Evolutionary conservation across 345 rosid species (phyloP).

Genomic region (Syzygium aromaticum): DNA sequence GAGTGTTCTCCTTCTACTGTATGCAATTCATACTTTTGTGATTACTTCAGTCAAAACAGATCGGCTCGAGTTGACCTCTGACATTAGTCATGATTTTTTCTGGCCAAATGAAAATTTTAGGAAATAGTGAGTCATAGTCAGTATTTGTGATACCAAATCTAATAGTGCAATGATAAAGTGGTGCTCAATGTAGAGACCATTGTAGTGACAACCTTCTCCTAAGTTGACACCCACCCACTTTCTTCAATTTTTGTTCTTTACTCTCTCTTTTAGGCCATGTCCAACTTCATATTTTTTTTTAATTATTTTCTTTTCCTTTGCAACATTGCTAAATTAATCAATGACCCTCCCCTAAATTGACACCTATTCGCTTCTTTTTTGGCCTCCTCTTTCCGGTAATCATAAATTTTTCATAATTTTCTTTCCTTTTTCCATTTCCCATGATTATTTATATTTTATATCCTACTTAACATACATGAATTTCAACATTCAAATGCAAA

Average conservation of each 20-base stretch:
- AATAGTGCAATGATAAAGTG: no score
- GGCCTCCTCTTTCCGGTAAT: neutral
- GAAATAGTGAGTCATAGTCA: accelerated
- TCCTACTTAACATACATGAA: neutral
- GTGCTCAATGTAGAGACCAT: no score
- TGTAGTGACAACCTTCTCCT: neutral
- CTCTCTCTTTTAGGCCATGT: neutral
- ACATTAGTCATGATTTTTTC: neutral
- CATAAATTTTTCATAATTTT: accelerated
- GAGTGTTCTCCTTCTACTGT: neutral
- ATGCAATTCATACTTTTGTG: neutral
- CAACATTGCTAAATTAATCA: neutral
- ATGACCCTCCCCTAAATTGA: neutral
- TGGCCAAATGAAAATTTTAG: no score
- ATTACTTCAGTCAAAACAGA: no score
- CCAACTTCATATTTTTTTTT: neutral
- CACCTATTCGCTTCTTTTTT: neutral
- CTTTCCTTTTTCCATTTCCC: neutral
- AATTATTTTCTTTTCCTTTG: neutral
- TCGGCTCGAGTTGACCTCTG: neutral
- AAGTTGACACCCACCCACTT: neutral
- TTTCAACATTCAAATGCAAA: neutral
- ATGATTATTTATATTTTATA: accelerated
- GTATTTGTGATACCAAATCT: neutral
- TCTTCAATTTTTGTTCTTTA: neutral